Conservation (phyloP, 2,329 filamentous ascomycete genomes). For the Conoideocrella luteorostrata region DNA sequence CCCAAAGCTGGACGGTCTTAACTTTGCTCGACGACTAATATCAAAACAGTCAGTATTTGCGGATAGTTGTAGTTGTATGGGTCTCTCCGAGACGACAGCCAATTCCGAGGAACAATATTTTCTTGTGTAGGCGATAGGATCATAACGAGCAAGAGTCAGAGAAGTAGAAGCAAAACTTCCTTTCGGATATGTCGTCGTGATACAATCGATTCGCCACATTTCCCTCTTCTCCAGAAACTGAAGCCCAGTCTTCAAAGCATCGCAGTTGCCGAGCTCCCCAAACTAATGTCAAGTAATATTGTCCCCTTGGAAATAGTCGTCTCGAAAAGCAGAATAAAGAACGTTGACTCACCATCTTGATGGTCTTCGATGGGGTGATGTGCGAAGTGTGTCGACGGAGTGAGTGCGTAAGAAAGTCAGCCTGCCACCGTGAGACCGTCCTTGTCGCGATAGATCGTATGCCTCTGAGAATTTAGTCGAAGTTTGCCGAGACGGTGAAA, state of each 20-base stretch:
- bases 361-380: slow-evolving; percentile 32
- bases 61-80: neutral
- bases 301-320: no score
- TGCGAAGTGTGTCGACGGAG: slow-evolving; percentile 35
- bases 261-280: no score
- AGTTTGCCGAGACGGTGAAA: slow-evolving; percentile 30
- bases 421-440: slow-evolving; percentile 28
- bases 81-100: neutral
- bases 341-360: slow-evolving; percentile 42
- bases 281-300: no score
- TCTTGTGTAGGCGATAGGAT: neutral
- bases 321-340: slow-evolving; percentile 4
- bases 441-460: slow-evolving; percentile 26
- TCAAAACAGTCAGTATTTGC: no score
- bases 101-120: neutral
- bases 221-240: no score
- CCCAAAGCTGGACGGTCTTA: slow-evolving; percentile 95
- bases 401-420: slow-evolving; percentile 26
- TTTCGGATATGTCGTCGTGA: neutral
- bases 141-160: no score
- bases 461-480: slow-evolving; percentile 25
- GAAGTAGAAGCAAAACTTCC: no score
- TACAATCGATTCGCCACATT: no score
- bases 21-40: slow-evolving; percentile 61
- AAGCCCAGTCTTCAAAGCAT: no score